These are phyloP conservation scores for Diplodia intermedia DNA, from an alignment of 2,329 filamentous ascomycete species.

Conservation along the genomic window DNA sequence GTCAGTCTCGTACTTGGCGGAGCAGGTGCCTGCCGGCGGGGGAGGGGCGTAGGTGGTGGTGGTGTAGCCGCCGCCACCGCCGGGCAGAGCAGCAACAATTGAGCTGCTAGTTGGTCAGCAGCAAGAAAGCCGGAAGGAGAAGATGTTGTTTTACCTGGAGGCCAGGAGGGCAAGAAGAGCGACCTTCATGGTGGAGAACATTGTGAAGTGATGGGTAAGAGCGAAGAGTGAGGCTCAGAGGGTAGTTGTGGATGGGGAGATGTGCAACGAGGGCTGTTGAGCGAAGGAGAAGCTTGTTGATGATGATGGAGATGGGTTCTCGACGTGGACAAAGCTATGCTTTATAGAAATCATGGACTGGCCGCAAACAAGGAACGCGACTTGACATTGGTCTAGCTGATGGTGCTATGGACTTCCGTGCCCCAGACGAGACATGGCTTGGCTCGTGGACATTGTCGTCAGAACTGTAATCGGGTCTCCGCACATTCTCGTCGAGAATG, in stretches of 20 bases:
- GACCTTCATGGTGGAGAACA: slow-evolving; percentile 31
- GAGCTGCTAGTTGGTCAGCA: slow-evolving; percentile 11
- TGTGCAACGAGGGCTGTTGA: slow-evolving; percentile 32
- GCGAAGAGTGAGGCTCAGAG: slow-evolving; percentile 21
- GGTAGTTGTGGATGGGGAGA: slow-evolving; percentile 33
- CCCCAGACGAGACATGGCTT: slow-evolving; percentile 18
- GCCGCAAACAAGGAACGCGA: slow-evolving; percentile 2
- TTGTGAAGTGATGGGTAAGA: slow-evolving; percentile 9
- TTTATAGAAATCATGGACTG: slow-evolving; percentile 27
- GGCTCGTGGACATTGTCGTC: slow-evolving; percentile 20
- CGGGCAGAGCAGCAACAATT: slow-evolving; percentile 23
- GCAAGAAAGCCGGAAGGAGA: not conserved
- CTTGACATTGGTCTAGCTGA: slow-evolving; percentile 7
- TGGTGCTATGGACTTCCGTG: slow-evolving; percentile 1
- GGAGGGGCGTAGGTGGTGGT: not conserved
- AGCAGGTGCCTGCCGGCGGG: slow-evolving; percentile 17
- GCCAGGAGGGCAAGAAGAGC: slow-evolving; percentile 29
- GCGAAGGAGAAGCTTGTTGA: slow-evolving; percentile 32
- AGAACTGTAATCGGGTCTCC: slow-evolving; percentile 32
- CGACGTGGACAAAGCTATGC: slow-evolving; percentile 33
- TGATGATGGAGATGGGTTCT: slow-evolving; percentile 25
- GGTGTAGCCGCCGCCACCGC: not conserved
- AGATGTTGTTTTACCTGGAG: slow-evolving; percentile 6
- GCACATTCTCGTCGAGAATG: slow-evolving; percentile 28
- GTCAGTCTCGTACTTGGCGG: slow-evolving; percentile 19